Conservation (phyloP, 805 yeast species). For the Sugiyamaella valdiviana region DNA sequence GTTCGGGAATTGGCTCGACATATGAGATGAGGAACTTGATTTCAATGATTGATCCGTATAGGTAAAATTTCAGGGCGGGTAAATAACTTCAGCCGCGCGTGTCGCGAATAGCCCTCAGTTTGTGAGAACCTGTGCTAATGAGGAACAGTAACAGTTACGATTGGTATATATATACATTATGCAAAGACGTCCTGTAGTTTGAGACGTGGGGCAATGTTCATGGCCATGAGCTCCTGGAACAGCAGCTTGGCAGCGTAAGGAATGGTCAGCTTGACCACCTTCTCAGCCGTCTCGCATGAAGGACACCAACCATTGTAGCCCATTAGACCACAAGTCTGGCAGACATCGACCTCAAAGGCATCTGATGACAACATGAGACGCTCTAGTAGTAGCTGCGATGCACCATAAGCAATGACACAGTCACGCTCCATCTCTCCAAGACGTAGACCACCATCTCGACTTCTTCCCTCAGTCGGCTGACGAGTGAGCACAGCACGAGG, state of each 20-base stretch:
- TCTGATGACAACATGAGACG: conserved; percentile 95
- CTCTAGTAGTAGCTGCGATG: conserved; percentile 87
- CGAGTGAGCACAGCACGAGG: conserved; percentile 97
- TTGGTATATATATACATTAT: conserved; percentile 18
- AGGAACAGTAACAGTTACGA: too few species aligned
- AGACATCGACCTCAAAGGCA: conserved; percentile 95
- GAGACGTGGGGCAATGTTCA: conserved; percentile 97
- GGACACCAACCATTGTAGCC: conserved; percentile 98
- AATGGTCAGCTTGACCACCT: conserved; percentile 86
- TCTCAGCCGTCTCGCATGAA: conserved; percentile 84
- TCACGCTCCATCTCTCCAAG: conserved; percentile 99
- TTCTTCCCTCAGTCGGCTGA: conserved; percentile 98
- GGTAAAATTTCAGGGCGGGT: not conserved
- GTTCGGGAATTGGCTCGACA: conserved; percentile 2
- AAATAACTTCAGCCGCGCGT: too few species aligned
- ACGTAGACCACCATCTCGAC: conserved; percentile 98
- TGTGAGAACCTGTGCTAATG: too few species aligned
- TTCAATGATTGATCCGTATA: too few species aligned
- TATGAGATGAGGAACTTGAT: not conserved
- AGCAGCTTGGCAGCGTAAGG: conserved; percentile 98
- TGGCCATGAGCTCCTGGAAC: conserved; percentile 95
- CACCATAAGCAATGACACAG: conserved; percentile 99
- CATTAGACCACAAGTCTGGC: conserved; percentile 92
- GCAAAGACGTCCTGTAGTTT: conserved; percentile 80
- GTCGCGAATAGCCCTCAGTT: too few species aligned